Percentiles rank a stretch among this genome's conserved stretches.
Conservation (phyloP, 305 asterid genomes). For the Fraxinus sp. region DNA sequence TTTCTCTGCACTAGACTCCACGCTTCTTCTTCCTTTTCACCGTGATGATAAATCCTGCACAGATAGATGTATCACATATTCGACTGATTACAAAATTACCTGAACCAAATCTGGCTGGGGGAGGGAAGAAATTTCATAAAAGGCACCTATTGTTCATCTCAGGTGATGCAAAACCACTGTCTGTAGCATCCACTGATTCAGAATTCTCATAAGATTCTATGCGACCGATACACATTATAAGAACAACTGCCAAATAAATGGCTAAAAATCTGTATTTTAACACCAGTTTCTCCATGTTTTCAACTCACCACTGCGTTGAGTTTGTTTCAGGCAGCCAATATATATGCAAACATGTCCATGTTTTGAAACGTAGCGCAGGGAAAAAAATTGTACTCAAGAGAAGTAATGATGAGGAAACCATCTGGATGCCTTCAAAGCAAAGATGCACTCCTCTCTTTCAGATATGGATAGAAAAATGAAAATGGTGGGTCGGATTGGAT, state of each 20-base stretch:
- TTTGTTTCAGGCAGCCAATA: slow-evolving; percentile 17
- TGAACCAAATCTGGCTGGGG: background rate
- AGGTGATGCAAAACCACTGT: background rate
- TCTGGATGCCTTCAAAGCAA: slow-evolving; percentile 62
- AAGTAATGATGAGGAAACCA: slow-evolving; percentile 41
- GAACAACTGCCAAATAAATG: slow-evolving; percentile 16
- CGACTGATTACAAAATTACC: background rate
- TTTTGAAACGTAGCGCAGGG: slow-evolving; percentile 3
- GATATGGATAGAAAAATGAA: slow-evolving; percentile 15
- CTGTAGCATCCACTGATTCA: slow-evolving; percentile 15
- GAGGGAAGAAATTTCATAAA: background rate
- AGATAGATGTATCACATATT: background rate
- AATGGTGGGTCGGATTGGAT: slow-evolving; percentile 6
- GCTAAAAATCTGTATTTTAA: slow-evolving; percentile 4
- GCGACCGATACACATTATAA: slow-evolving; percentile 18
- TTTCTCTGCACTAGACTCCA: slow-evolving; percentile 69
- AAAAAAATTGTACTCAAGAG: slow-evolving; percentile 24
- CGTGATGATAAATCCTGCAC: slow-evolving; percentile 30
- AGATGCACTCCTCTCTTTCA: slow-evolving; percentile 46
- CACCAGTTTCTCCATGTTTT: slow-evolving; percentile 28
- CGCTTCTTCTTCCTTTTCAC: slow-evolving; percentile 44
- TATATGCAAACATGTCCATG: slow-evolving; percentile 4
- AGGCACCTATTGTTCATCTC: slow-evolving; percentile 21
- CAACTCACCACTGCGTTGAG: slow-evolving; percentile 9
- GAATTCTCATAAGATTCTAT: slow-evolving; percentile 8